Base-by-base conservation (phyloP, 495 filamentous ascomycete genomes). In the Platismatia glauca region DNA sequence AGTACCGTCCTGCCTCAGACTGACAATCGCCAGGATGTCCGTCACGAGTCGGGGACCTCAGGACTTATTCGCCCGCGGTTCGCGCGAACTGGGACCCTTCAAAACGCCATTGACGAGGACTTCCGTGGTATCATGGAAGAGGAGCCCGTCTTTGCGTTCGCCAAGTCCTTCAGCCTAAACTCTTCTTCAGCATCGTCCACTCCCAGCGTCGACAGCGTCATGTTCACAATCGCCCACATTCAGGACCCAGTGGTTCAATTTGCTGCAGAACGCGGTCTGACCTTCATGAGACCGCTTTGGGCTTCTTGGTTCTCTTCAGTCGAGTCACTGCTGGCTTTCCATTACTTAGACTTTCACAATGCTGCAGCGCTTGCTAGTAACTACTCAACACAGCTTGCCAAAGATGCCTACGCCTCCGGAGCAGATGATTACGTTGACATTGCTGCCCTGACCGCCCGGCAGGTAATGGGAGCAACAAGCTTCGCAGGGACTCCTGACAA, bases 121-220 rank as follows among this genome's bases (percentile, higher is more conserved):
- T 91, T 84, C 71, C 82, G 91, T 7, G 74, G 78, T 24, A 89
- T 96, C 60, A 86, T 87, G 76, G 89, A 95, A 43, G 85, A 91
- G 34, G 87, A 93, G 71, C 93, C 93, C 0, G 87, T 95, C 33
- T 95, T 96, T 76, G 91, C 91, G 0, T 96, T 96, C 71, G 85
- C 89, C 24, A 95, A 95, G 71, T 81, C 82, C 2, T 94, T 96
- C 76, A 71, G 71, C n/a, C 73, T 84, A 22, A 67, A 71, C 11
- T 67, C 71, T 37, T 67, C 70, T 33, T 58, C 71, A 22, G 69
- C 35, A 52, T 69, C 62, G 24, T 31, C 37, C 37, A 34, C 62
- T 27, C 27, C 69, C 64, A 48, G 60, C 7, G 69, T 43, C 22
- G 77, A 80, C 55, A 89, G 84, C 66, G 82, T 89, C 12, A 76